Percentiles rank a stretch among this genome's conserved stretches.
Conservation (phyloP, 768 basidiomycete genomes). For the Tylopilus subfusipes region DNA sequence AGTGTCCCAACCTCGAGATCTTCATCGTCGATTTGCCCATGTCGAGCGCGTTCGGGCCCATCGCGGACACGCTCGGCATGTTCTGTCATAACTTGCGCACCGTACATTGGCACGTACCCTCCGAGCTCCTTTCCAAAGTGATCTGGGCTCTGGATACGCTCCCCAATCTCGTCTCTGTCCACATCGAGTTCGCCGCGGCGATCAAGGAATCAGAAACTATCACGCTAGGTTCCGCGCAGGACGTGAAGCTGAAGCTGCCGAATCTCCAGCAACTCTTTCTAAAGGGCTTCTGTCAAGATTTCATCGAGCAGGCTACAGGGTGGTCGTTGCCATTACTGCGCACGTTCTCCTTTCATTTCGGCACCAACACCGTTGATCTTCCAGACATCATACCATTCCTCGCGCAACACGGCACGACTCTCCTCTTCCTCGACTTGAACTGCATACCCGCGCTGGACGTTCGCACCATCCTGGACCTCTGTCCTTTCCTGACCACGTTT, state of each 20-base stretch:
- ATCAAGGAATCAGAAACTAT: conserved; percentile 40
- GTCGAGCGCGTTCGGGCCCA: conserved; percentile 52
- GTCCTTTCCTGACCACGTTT: conserved; percentile 59
- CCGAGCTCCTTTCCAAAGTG: conserved; percentile 54
- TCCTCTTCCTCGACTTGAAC: conserved; percentile 65
- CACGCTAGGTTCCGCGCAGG: conserved; percentile 58
- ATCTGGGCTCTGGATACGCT: conserved; percentile 71
- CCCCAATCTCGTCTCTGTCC: conserved; percentile 51
- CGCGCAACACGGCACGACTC: conserved; percentile 49
- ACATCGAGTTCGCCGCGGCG: conserved; percentile 45
- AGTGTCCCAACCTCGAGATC: conserved; percentile 70
- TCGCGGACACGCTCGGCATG: conserved; percentile 60
- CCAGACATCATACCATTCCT: conserved; percentile 64
- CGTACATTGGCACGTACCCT: conserved; percentile 57
- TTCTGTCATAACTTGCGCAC: conserved; percentile 54
- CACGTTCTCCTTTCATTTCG: conserved; percentile 53
- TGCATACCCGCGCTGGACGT: conserved; percentile 56
- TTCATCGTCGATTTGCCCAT: conserved; percentile 69
- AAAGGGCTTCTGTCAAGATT: conserved; percentile 56
- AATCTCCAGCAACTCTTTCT: conserved; percentile 62
- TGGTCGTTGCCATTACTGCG: conserved; percentile 65
- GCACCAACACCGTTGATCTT: conserved; percentile 36
- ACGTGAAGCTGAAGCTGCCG: conserved; percentile 51
- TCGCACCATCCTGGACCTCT: conserved; percentile 56
- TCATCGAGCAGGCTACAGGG: conserved; percentile 64